Base-by-base conservation (phyloP, 371 early-diverging fungal genomes). In the Mortierella sp. region DNA sequence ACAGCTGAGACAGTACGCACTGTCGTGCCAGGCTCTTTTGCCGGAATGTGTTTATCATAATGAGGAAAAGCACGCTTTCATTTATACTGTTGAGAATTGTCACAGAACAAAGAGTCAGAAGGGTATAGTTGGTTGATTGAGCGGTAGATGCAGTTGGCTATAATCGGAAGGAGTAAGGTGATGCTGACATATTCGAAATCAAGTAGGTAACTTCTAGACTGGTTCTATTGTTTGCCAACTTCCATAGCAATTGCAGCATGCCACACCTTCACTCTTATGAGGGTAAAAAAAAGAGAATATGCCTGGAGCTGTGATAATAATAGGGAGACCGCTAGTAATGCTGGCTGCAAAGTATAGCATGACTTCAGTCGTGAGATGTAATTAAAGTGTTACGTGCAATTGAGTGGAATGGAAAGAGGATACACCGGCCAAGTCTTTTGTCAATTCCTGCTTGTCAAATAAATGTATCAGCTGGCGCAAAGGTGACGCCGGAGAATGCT, bases 71-170 rank as follows among this genome's bases (percentile, higher is more conserved):
- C 7, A 63, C 22, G 22, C 63, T 63, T 56, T 79, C 79, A 31
- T 79, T 79, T 60, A 73, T 66, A 56, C 43, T 66, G 64, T 79
- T 70, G 49, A 68, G 31, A 53, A 79, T 73, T 29, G 60, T 67
- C 26, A 64, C 63, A 34, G 66, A 10, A 55, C 70, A 79, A 40
- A 79, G 65, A 17, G 70, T 34, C 23, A 66, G 70, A 15, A 79
- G 74, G 26, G 66, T 63, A 40, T 63, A 70, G 58, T 66, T 63
- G 66, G 58, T 66, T 73, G 68, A 70, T 66, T 10, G 62, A 49
- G 1, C 64, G 70, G 54, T 73, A 66, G 63, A 29, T 23, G 54
- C 74, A 73, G 45, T 79, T 58, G 31, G 47, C 51, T 15, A 73
- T 13, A 22, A 79, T 53, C 32, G 58, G 73, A 6, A 79, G 55